Base-by-base conservation (phyloP, 495 filamentous ascomycete species). In the Hypoxylon perforatum region DNA sequence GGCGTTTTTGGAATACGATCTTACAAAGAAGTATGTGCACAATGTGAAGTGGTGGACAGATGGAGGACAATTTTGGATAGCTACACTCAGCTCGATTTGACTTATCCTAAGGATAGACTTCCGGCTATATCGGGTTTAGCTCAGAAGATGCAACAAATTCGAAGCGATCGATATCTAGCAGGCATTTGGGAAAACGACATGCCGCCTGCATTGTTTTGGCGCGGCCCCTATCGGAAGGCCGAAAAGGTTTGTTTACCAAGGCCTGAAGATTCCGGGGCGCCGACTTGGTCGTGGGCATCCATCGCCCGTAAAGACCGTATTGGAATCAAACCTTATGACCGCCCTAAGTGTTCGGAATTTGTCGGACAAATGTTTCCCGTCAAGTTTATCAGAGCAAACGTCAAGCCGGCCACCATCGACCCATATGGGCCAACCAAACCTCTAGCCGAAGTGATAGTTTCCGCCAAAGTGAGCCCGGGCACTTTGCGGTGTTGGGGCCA, bases 181-280 rank as follows among this genome's bases (percentile, higher is more conserved):
- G 58, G 49, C 48, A 10, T 62, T n/a, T 22, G 23, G 17, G 30
- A 36, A 49, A 62, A 53, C 14, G 36, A 19, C 19, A 42, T 49
- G 41, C 35, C 39, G 22, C 17, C 41, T 44, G 49, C 52, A 42
- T 55, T 62, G 58, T 62, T 62, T 55, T 62, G 48, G 50, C 23
- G 47, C 5, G 30, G 5, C 5, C 30, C 30, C 5, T 35, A 5
- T 35, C 30, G 30, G 30, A 5, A 35, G 30, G 30, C 30, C 30
- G 11, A 35, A 35, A 35, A 11, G 11, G 30, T 5, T 35, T 35
- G 30, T 35, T 11, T 35, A 35, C 30, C 30, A 5, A 5, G 30
- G 30, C 30, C 30, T 35, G 5, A 11, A 11, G 30, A 35, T 11
- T 35, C 30, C 5, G 5, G 5, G 30, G 30, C 30, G 5, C 30